phyloP scores from a whole-genome alignment of 371 early-diverging fungal species.

The Nosema muscidifuracis region DNA sequence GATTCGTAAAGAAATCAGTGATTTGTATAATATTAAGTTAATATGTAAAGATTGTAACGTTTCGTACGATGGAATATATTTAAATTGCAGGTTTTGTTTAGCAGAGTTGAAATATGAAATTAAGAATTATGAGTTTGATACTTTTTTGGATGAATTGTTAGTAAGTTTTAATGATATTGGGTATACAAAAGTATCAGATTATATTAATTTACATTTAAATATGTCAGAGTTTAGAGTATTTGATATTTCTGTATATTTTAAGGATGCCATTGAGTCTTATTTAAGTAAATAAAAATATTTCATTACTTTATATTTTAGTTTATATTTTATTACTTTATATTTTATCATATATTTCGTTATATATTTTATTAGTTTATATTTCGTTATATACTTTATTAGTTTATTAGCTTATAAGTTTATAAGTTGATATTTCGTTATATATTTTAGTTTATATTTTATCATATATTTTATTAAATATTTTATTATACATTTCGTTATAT shows the following conservation, averaged over 20 bases:
- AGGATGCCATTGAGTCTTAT: constrained; percentile 13
- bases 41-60: constrained; percentile 46
- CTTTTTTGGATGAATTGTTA: constrained; percentile 19
- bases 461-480: background rate
- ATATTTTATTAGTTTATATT: too few relatives aligned
- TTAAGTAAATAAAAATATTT: background rate
- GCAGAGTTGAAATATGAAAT: constrained; percentile 12
- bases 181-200: constrained; percentile 14
- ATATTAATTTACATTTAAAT: constrained; percentile 7
- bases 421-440: too few relatives aligned
- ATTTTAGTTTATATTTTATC: background rate
- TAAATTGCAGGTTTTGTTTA: constrained; percentile 43
- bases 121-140: constrained; percentile 54
- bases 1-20: constrained; percentile 36
- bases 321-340: too few relatives aligned
- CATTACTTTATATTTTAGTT: too few relatives aligned
- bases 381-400: too few relatives aligned
- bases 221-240: constrained; percentile 19
- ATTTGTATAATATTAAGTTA: constrained; percentile 27
- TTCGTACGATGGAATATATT: background rate
- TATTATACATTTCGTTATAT: background rate
- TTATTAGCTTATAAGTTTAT: too few relatives aligned
- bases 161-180: constrained; percentile 12
- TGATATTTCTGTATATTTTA: background rate
- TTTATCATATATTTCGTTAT: too few relatives aligned